Percentiles rank a stretch among this genome's conserved stretches.
Evolutionary conservation across 768 basidiomycete species (phyloP).

Genomic region (Phlebiopsis flavidoalba): DNA sequence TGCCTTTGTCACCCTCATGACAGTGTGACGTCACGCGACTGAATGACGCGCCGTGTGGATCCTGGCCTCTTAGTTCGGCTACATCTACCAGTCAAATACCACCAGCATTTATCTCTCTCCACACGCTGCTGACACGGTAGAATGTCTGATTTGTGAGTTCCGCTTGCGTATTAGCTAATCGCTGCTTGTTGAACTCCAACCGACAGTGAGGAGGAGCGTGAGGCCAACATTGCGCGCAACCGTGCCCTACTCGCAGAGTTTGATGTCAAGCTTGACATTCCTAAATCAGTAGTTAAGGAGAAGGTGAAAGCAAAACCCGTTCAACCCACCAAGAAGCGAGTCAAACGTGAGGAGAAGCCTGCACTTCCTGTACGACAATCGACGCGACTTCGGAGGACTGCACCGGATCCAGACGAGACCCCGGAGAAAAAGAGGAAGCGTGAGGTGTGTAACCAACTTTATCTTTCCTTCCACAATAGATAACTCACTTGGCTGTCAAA

Average conservation of each 20-base stretch:
- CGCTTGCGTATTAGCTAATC: not conserved
- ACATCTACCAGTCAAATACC: too few species aligned
- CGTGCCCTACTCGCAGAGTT: conserved; percentile 68
- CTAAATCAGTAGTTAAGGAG: conserved; percentile 23
- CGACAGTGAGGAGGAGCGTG: conserved; percentile 62
- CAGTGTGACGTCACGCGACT: conserved; percentile 4
- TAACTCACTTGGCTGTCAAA: not conserved
- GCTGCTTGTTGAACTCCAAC: not conserved
- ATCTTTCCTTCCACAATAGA: not conserved
- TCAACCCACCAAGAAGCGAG: conserved; percentile 50
- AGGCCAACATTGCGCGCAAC: conserved; percentile 80
- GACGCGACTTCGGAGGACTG: conserved; percentile 49
- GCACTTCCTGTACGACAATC: conserved; percentile 57
- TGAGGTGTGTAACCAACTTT: conserved; percentile 38
- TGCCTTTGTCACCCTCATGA: not conserved
- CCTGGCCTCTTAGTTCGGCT: too few species aligned
- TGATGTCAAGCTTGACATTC: conserved; percentile 40
- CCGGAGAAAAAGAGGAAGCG: conserved; percentile 59
- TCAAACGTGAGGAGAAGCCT: conserved; percentile 44
- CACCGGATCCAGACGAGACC: conserved; percentile 56
- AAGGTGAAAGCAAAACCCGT: conserved; percentile 55
- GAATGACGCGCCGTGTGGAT: not conserved
- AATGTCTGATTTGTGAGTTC: conserved; percentile 15
- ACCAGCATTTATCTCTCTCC: not conserved
- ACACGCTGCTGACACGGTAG: not conserved